These are phyloP conservation scores for Artemisia princeps DNA, from an alignment of 140 eudicot genomes.

Conservation along the genomic window DNA sequence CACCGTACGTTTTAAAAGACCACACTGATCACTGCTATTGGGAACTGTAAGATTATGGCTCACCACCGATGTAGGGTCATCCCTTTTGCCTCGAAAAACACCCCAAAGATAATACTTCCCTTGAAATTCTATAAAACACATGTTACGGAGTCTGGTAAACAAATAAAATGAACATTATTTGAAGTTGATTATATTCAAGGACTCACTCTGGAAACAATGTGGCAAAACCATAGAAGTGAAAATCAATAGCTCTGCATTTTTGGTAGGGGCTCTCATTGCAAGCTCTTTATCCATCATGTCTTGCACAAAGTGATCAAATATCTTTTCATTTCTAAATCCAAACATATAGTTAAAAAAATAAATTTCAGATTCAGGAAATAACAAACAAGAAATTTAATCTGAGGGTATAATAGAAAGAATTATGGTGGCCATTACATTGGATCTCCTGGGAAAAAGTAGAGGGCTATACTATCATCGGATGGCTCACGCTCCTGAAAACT, in stretches of 20 bases:
- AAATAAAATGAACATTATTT: background rate
- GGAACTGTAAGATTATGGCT: too few species aligned
- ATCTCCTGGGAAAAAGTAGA: slow-evolving; percentile 51
- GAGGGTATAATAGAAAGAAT: background rate
- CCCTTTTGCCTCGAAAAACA: slow-evolving; percentile 35
- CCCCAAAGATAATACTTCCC: slow-evolving; percentile 66
- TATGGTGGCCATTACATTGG: slow-evolving; percentile 26
- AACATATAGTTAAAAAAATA: background rate
- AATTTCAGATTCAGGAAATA: background rate
- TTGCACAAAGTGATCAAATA: slow-evolving; percentile 35
- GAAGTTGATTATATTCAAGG: background rate
- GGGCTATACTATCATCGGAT: slow-evolving; percentile 41
- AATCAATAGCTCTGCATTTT: slow-evolving; percentile 57
- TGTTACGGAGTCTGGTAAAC: background rate
- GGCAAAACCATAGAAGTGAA: slow-evolving; percentile 45
- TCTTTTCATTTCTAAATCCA: slow-evolving; percentile 32
- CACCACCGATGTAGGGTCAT: background rate
- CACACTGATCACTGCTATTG: too few species aligned
- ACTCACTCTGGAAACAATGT: slow-evolving; percentile 42
- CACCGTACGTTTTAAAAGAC: too few species aligned
- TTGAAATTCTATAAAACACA: slow-evolving; percentile 40
- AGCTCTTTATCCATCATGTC: slow-evolving; percentile 41
- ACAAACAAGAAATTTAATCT: too few species aligned
- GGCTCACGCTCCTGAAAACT: slow-evolving; percentile 37
- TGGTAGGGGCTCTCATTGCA: slow-evolving; percentile 36